Evolutionary conservation across 805 yeast species (phyloP).

Genomic region (Candida chauliodis): DNA sequence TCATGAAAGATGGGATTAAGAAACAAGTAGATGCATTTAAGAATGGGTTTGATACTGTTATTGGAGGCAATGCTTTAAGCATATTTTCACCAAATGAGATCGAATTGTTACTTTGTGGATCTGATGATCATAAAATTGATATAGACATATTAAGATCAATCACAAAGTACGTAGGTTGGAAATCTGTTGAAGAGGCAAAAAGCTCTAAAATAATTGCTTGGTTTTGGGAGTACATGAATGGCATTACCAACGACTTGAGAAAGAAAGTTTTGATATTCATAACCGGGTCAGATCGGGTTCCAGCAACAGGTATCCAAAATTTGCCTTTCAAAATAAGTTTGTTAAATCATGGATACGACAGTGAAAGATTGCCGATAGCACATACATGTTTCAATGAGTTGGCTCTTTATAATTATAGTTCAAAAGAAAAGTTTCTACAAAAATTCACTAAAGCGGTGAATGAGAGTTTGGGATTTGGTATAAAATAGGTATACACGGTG

Average conservation of each 20-base stretch:
- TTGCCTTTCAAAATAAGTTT: slow-evolving; percentile 69
- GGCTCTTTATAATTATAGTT: slow-evolving; percentile 64
- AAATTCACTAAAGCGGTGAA: slow-evolving; percentile 69
- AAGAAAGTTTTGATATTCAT: slow-evolving; percentile 68
- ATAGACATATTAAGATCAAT: slow-evolving; percentile 62
- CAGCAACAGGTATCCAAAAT: slow-evolving; percentile 86
- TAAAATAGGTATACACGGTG: slow-evolving; percentile 46
- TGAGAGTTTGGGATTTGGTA: slow-evolving; percentile 86
- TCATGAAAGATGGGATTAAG: slow-evolving; percentile 52
- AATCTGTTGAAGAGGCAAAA: slow-evolving; percentile 32
- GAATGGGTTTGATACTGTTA: slow-evolving; percentile 70
- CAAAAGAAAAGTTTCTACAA: slow-evolving; percentile 47
- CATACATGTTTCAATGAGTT: slow-evolving; percentile 95
- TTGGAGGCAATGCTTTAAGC: slow-evolving; percentile 77
- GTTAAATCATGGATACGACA: slow-evolving; percentile 26
- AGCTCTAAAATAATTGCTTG: slow-evolving; percentile 51
- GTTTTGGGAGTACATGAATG: slow-evolving; percentile 83
- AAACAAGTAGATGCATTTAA: slow-evolving; percentile 56
- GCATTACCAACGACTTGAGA: slow-evolving; percentile 45
- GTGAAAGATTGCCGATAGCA: slow-evolving; percentile 68
- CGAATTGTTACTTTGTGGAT: slow-evolving; percentile 74
- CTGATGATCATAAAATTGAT: slow-evolving; percentile 63
- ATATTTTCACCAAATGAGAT: slow-evolving; percentile 80
- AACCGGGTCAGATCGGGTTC: slow-evolving; percentile 88
- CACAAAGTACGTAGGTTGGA: slow-evolving; percentile 71